These are phyloP conservation scores for Dorcoceras hygrometricum DNA, from an alignment of 257 asterid genomes.

Conservation along the genomic window DNA sequence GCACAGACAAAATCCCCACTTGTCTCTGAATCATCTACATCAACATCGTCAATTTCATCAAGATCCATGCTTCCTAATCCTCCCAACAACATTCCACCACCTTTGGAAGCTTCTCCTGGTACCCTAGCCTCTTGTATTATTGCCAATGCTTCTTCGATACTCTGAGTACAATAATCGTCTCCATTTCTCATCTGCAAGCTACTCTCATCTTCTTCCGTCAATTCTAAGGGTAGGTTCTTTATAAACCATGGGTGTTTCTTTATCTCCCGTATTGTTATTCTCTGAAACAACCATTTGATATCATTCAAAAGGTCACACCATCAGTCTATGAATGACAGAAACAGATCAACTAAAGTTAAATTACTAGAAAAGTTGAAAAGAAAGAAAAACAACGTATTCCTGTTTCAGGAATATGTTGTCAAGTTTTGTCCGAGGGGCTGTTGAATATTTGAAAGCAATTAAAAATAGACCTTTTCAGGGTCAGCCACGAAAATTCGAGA, in stretches of 20 bases:
- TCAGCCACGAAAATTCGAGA: conserved; percentile 77
- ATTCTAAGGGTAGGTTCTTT: conserved; percentile 47
- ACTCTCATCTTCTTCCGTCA: conserved; percentile 53
- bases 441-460: not conserved
- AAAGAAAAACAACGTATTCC: too few species aligned
- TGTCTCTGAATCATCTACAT: conserved; percentile 57
- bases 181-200: conserved; percentile 27
- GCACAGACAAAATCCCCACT: conserved; percentile 85
- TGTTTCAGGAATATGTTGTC: too few species aligned
- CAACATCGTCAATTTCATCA: conserved; percentile 68
- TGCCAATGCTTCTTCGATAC: conserved; percentile 58
- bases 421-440: not conserved
- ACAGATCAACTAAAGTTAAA: too few species aligned
- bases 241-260: conserved; percentile 80
- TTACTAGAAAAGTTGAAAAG: too few species aligned
- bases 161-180: conserved; percentile 37
- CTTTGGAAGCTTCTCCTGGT: conserved; percentile 32
- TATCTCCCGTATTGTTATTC: conserved; percentile 73
- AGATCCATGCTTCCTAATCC: conserved; percentile 74
- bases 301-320: not conserved
- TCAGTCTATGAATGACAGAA: not conserved
- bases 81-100: conserved; percentile 30
- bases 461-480: conserved; percentile 59
- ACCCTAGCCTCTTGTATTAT: conserved; percentile 66
- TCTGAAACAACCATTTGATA: conserved; percentile 36